phyloP scores from a whole-genome alignment of 176 grass and related monocot genomes.

The Aegilops longissima region DNA sequence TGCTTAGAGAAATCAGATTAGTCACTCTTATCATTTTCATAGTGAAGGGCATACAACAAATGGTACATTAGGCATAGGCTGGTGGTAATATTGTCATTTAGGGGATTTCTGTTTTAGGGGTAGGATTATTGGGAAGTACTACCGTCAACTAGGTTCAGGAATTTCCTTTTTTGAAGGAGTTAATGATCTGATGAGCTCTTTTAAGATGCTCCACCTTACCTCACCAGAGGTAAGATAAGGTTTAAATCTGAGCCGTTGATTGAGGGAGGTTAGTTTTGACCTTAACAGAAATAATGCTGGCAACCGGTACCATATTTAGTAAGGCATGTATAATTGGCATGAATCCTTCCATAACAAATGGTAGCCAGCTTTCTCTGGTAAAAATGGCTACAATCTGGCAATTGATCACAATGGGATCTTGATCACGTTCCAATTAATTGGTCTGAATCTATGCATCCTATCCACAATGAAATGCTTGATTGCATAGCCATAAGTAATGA shows the following conservation, averaged over 20 bases:
- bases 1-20: neutral
- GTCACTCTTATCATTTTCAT: constrained; percentile 10
- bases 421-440: neutral
- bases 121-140: neutral
- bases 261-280: neutral
- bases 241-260: neutral
- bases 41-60: neutral
- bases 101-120: neutral
- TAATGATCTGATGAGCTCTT: neutral
- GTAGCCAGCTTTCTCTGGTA: neutral
- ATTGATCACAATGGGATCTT: neutral
- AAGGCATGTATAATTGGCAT: neutral
- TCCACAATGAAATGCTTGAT: neutral
- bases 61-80: neutral
- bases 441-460: neutral
- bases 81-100: neutral
- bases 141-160: neutral
- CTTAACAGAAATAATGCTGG: neutral
- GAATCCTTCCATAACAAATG: neutral
- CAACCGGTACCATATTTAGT: neutral
- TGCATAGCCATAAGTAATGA: neutral
- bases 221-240: neutral
- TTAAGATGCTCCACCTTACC: neutral
- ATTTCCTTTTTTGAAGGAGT: neutral
- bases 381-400: neutral